A percentile compares a stretch with the other conserved stretches of the same genome.
These are phyloP conservation scores for Ceratonia siliqua DNA, from an alignment of 306 rosid genomes.

Conservation along the genomic window DNA sequence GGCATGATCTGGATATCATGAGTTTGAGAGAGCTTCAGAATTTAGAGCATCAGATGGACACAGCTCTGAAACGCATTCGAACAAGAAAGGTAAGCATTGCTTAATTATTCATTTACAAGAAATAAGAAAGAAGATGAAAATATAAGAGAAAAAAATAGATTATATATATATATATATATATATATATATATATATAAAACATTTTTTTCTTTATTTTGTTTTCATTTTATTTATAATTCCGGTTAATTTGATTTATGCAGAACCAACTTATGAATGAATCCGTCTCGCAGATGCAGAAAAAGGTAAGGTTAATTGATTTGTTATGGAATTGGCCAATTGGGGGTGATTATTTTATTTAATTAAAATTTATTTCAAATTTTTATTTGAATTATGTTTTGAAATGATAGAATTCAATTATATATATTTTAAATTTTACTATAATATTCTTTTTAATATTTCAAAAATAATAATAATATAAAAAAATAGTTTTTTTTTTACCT, in stretches of 20 bases:
- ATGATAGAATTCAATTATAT: too few species aligned
- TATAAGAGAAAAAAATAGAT: background rate
- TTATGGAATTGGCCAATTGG: background rate
- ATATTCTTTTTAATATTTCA: too few species aligned
- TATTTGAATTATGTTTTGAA: too few species aligned
- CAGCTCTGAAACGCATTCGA: slow-evolving; percentile 74
- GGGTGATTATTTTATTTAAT: too few species aligned
- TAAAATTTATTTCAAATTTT: too few species aligned
- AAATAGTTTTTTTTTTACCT: too few species aligned
- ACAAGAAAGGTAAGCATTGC: slow-evolving; percentile 58
- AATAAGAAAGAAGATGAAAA: background rate
- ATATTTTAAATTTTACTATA: too few species aligned
- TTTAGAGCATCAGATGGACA: slow-evolving; percentile 75
- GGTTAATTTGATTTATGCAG: slow-evolving; percentile 47
- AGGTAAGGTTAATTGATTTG: slow-evolving; percentile 56
- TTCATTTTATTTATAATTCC: background rate
- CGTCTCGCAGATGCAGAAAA: slow-evolving; percentile 68
- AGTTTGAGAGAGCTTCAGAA: slow-evolving; percentile 72
- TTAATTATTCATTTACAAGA: background rate
- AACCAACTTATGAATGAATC: slow-evolving; percentile 80
- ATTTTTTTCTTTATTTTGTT: background rate
- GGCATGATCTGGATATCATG: slow-evolving; percentile 63
- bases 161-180: background rate
- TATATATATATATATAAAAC: background rate
- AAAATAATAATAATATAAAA: too few species aligned